These are phyloP conservation scores for Xerocomus minutiporus DNA, from an alignment of 1,284 basidiomycete species.

Conservation along the genomic window DNA sequence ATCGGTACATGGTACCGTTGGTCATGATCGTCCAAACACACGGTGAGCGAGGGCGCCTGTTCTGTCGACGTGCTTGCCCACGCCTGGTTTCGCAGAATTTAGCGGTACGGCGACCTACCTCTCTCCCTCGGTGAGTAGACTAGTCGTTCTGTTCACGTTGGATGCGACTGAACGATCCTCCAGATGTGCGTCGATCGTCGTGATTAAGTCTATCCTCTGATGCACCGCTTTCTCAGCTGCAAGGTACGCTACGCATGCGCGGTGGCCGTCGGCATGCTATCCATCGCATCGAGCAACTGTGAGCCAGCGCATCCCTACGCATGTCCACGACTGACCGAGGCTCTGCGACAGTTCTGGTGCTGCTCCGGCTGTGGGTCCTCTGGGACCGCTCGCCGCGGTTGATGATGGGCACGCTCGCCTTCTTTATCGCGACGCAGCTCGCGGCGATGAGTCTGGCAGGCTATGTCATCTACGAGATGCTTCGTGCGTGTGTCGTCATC, in stretches of 20 bases:
- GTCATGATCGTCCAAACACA: slow-evolving; percentile 36
- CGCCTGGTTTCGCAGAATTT: slow-evolving; percentile 17
- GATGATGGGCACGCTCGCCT: slow-evolving; percentile 33
- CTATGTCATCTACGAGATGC: slow-evolving; percentile 28
- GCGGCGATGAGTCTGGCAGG: slow-evolving; percentile 26
- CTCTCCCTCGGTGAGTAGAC: slow-evolving; percentile 17
- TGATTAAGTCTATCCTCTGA: slow-evolving; percentile 2
- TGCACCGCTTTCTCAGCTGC: slow-evolving; percentile 28
- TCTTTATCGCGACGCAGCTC: slow-evolving; percentile 34
- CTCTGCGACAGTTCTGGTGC: slow-evolving; percentile 30
- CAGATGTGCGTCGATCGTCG: slow-evolving; percentile 16
- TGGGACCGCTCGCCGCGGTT: slow-evolving; percentile 36
- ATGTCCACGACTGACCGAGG: neutral
- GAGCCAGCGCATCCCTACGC: slow-evolving; percentile 6
- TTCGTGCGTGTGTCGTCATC: slow-evolving; percentile 29
- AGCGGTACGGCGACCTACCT: slow-evolving; percentile 18
- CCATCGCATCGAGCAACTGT: slow-evolving; percentile 40
- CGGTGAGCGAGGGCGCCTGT: slow-evolving; percentile 28
- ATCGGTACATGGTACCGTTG: slow-evolving; percentile 44
- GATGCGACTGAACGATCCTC: neutral
- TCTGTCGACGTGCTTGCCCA: neutral
- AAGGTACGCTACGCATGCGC: slow-evolving; percentile 33
- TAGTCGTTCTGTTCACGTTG: neutral
- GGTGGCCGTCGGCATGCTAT: slow-evolving; percentile 34
- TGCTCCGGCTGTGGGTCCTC: slow-evolving; percentile 43